These are phyloP conservation scores for Lipomyces lipofer DNA, from an alignment of 805 yeast species.

Conservation along the genomic window DNA sequence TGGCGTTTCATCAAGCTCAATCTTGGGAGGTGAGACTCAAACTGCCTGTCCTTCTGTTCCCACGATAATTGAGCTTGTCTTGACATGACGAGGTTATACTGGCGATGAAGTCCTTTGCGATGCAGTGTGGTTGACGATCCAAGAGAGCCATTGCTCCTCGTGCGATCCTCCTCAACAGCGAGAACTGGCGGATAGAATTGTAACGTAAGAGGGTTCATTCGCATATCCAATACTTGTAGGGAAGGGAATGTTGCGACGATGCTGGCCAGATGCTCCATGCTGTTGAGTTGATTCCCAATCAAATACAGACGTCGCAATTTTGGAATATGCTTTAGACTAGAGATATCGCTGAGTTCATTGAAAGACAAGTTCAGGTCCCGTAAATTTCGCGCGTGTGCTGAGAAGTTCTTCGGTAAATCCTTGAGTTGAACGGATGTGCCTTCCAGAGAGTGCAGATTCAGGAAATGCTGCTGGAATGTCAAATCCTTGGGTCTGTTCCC, in stretches of 20 bases:
- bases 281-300: slow-evolving; percentile 34
- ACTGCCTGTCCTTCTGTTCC: slow-evolving; percentile 19
- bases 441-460: slow-evolving; percentile 39
- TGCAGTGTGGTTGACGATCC: neutral
- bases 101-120: slow-evolving; percentile 16
- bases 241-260: slow-evolving; percentile 27
- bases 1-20: slow-evolving; percentile 9
- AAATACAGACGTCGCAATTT: slow-evolving; percentile 36
- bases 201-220: slow-evolving; percentile 38
- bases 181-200: slow-evolving; percentile 33
- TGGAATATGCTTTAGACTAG: slow-evolving; percentile 35
- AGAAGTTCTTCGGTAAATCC: slow-evolving; percentile 35
- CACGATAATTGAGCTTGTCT: slow-evolving; percentile 21
- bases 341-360: slow-evolving; percentile 35
- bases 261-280: slow-evolving; percentile 29
- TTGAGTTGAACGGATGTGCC: slow-evolving; percentile 34
- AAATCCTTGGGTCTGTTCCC: slow-evolving; percentile 37
- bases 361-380: slow-evolving; percentile 40
- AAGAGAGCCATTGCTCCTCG: neutral
- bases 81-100: slow-evolving; percentile 21
- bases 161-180: neutral
- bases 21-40: slow-evolving; percentile 13
- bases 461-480: slow-evolving; percentile 33
- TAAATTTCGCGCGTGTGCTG: slow-evolving; percentile 34
- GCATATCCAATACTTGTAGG: slow-evolving; percentile 35